Evolutionary conservation across 2,329 filamentous ascomycete genomes (phyloP).

Genomic region (Aaosphaeria arxii): DNA sequence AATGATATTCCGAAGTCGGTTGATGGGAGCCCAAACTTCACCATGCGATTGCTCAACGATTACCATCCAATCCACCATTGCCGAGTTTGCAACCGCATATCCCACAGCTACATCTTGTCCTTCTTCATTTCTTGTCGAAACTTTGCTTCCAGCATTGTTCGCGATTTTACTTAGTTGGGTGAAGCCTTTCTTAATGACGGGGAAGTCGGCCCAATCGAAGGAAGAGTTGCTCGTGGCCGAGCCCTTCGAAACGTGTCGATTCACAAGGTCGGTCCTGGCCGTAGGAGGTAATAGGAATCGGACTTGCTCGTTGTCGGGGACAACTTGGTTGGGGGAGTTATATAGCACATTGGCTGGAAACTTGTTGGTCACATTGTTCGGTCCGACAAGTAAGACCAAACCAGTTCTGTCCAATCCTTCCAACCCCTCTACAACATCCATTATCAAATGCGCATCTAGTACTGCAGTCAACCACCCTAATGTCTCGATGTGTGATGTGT

Average conservation of each 20-base stretch:
- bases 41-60: conserved; percentile 71
- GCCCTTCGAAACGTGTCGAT: conserved; percentile 28
- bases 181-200: conserved; percentile 61
- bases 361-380: conserved; percentile 61
- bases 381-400: conserved; percentile 67
- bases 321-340: conserved; percentile 10
- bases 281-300: conserved; percentile 35
- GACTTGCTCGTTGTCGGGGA: conserved; percentile 23
- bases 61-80: conserved; percentile 77
- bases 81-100: conserved; percentile 66
- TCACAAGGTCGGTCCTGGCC: conserved; percentile 10
- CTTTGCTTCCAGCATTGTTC: conserved; percentile 66
- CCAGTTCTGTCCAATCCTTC: conserved; percentile 72
- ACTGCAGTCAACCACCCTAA: conserved; percentile 83
- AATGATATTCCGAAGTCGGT: conserved; percentile 73
- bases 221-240: conserved; percentile 15
- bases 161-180: conserved; percentile 42
- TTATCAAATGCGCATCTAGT: conserved; percentile 64
- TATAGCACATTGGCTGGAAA: conserved; percentile 38
- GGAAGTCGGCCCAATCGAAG: conserved; percentile 62
- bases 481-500: conserved; percentile 58
- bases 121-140: conserved; percentile 73
- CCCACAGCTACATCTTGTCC: conserved; percentile 71
- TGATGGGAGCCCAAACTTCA: conserved; percentile 76
- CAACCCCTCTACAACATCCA: conserved; percentile 58